A percentile compares a stretch with the other conserved stretches of the same genome.
Evolutionary conservation across 1,284 basidiomycete genomes (phyloP).

Genomic region (Hemileia vastatrix): DNA sequence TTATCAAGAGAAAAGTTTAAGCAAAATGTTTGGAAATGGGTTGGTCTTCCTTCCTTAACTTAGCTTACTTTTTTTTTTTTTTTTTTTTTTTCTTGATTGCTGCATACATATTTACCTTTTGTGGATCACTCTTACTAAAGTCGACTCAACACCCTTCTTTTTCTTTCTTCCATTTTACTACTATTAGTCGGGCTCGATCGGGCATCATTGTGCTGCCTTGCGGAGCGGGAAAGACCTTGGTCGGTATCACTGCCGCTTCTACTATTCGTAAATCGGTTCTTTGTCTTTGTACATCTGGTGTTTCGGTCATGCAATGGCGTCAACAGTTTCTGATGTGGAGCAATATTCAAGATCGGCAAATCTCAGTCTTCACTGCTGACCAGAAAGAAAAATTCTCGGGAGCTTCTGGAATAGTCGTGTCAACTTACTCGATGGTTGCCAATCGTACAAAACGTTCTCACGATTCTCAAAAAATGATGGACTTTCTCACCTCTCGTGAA

Average conservation of each 20-base stretch:
- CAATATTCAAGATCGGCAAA: conserved; percentile 86
- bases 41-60: conserved; percentile 43
- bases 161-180: conserved; percentile 9
- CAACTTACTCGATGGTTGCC: conserved; percentile 97
- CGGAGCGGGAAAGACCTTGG: conserved; percentile 96
- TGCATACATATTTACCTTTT: no score
- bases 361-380: conserved; percentile 88
- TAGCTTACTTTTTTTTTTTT: background rate
- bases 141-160: no score
- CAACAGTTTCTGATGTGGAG: conserved; percentile 96
- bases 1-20: conserved; percentile 91
- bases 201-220: conserved; percentile 98
- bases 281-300: conserved; percentile 93
- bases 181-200: conserved; percentile 72
- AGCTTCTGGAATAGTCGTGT: conserved; percentile 88
- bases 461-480: conserved; percentile 98
- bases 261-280: conserved; percentile 99
- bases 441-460: conserved; percentile 91
- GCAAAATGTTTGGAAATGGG: conserved; percentile 99
- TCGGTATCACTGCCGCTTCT: conserved; percentile 96
- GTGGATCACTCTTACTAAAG: no score
- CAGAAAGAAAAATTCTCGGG: conserved; percentile 96
- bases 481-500: conserved; percentile 83
- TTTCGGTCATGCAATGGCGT: conserved; percentile 96
- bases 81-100: conserved; percentile 6